Base-by-base conservation (phyloP, 805 yeast species). In the Wickerhamiella lipophila region DNA sequence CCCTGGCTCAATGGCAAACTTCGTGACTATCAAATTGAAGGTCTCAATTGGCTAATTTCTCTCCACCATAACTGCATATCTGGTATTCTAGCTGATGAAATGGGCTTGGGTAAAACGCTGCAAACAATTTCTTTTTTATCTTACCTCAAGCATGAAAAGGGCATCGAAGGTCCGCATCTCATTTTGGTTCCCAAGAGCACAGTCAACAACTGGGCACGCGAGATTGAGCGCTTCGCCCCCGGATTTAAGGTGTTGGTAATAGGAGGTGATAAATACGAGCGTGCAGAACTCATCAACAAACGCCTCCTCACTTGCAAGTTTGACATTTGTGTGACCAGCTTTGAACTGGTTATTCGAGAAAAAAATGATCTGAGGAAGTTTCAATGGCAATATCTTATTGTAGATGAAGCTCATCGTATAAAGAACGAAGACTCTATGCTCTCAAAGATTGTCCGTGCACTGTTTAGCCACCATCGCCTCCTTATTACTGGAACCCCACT, bases 371-470 rank as follows among this genome's bases (percentile, higher is more conserved):
- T 92, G 56, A 83, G 83, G 58, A 85, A 81, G 60, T 65, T 89
- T 49, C 80, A 82, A 47, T 89, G 97, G 97, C 88, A 89, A 64
- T 89, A 89, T 63, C 79, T 89, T 47, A 75, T 92, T 25, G 87
- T 89, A 36, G 98, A 89, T 65, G 96, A 88, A 64, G 97, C 97
- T 1, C 98, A 89, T 64, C 76, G 97, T 61, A 89, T 89, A 60
- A 89, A 89, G 61, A 92, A 92, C 61, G 97, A 92, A 63, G 94
- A 86, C 60, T 79, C 89, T 52, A 79, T 92, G 22, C 69, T 89
- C 42, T 85, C 95, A 0, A 95, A 86, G 62, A 88, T 92, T 57
- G 88, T 92, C 53, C 75, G 97, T 54, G 65, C 86, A 12, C 85
- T 89, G 60, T 83, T 83, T 61, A 86, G 96, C 6, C 76, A 79